Percentiles rank a stretch among this genome's conserved stretches.
phyloP scores from a whole-genome alignment of 169 alveolate genomes.

The Cryptosporidium canis region DNA sequence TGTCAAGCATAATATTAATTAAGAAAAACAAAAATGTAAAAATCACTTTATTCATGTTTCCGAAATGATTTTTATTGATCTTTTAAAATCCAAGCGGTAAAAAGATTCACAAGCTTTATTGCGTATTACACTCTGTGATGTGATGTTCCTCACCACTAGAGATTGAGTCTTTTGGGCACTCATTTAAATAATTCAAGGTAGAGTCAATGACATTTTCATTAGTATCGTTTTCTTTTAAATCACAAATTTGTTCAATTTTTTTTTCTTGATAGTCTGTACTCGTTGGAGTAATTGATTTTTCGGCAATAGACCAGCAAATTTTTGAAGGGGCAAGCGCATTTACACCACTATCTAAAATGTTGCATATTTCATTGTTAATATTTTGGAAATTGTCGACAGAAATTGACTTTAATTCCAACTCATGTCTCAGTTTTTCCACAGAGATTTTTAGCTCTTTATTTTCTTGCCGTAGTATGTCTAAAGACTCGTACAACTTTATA shows the following conservation, averaged over 20 bases:
- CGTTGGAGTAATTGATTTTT: neutral
- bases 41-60: neutral
- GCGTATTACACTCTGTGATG: conserved; percentile 22
- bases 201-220: neutral
- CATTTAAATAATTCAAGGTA: neutral
- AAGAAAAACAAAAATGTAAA: neutral
- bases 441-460: neutral
- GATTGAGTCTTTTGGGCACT: neutral
- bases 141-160: neutral
- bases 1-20: neutral
- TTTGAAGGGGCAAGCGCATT: neutral
- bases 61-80: neutral
- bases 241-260: neutral
- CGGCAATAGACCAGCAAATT: neutral
- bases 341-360: neutral
- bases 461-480: neutral
- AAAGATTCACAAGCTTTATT: neutral
- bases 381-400: neutral
- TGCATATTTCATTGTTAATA: neutral
- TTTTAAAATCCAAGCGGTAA: neutral
- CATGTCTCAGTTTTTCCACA: conserved; percentile 14
- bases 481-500: neutral
- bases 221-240: neutral
- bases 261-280: neutral
- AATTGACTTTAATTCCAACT: neutral